These are phyloP conservation scores for Psilocybe sp. DNA, from an alignment of 768 basidiomycete species.

Conservation along the genomic window DNA sequence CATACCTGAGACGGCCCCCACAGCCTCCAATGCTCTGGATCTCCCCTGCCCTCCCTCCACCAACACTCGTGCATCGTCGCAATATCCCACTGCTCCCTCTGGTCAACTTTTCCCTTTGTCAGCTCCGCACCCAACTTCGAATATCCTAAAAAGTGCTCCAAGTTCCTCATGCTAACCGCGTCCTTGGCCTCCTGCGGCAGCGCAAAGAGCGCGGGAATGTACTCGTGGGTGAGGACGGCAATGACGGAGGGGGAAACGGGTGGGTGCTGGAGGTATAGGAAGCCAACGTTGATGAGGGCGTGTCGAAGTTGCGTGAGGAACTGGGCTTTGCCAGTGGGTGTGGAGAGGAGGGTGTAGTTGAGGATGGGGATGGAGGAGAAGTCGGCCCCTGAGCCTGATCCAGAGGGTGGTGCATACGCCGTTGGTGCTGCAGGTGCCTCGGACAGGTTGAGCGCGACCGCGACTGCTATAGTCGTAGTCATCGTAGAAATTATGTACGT, in stretches of 20 bases:
- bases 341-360: constrained; percentile 54
- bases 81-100: constrained; percentile 80
- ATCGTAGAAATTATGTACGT: not conserved
- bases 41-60: constrained; percentile 46
- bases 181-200: constrained; percentile 71
- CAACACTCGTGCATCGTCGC: constrained; percentile 61
- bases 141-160: constrained; percentile 79
- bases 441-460: no score
- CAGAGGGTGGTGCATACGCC: constrained; percentile 1
- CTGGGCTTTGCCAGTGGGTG: constrained; percentile 35
- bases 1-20: constrained; percentile 78
- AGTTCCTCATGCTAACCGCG: constrained; percentile 66
- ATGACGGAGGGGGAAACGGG: constrained; percentile 47
- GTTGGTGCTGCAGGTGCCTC: no score
- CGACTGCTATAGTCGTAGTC: not conserved
- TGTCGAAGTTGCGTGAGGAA: constrained; percentile 69
- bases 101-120: constrained; percentile 71
- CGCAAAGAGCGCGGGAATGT: constrained; percentile 69
- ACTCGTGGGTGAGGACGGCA: constrained; percentile 43
- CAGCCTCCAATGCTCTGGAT: constrained; percentile 64
- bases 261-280: constrained; percentile 73
- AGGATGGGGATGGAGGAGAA: constrained; percentile 72
- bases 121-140: constrained; percentile 67
- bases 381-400: no score
- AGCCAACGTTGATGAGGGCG: constrained; percentile 78